These are phyloP conservation scores for Clathrus columnatus DNA, from an alignment of 768 basidiomycete genomes.

Conservation along the genomic window DNA sequence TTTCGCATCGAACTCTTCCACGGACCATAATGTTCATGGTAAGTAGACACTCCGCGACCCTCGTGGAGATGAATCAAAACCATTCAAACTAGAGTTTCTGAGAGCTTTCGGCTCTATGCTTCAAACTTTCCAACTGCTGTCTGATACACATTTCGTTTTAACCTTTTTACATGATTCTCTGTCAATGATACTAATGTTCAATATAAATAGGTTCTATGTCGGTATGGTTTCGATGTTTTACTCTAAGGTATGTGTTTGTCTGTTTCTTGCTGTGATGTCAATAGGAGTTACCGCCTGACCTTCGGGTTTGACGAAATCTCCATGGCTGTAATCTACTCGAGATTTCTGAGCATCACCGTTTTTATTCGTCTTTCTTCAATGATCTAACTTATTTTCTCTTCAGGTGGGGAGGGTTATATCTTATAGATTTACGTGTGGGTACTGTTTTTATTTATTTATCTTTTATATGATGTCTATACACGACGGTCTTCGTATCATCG, in stretches of 20 bases:
- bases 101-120: conserved; percentile 65
- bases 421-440: background rate
- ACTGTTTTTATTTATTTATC: background rate
- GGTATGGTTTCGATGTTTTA: background rate
- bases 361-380: too few relatives aligned
- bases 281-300: conserved; percentile 87
- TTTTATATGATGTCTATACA: conserved; percentile 61
- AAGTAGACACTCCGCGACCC: background rate
- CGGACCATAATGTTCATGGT: conserved; percentile 2
- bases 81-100: conserved; percentile 94
- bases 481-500: conserved; percentile 85
- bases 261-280: conserved; percentile 41
- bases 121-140: conserved; percentile 52
- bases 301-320: conserved; percentile 59
- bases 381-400: too few relatives aligned
- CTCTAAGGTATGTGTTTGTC: conserved; percentile 27
- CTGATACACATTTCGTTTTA: conserved; percentile 34
- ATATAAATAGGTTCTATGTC: too few relatives aligned
- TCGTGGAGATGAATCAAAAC: conserved; percentile 44
- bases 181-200: conserved; percentile 3
- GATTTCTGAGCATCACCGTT: conserved; percentile 10
- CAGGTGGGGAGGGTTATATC: background rate
- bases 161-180: background rate
- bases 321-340: conserved; percentile 57
- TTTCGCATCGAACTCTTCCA: background rate